Percentiles rank a stretch among this genome's conserved stretches.
Evolutionary conservation across 2,329 filamentous ascomycete species (phyloP).

Genomic region (Coniochaeta prunicola): DNA sequence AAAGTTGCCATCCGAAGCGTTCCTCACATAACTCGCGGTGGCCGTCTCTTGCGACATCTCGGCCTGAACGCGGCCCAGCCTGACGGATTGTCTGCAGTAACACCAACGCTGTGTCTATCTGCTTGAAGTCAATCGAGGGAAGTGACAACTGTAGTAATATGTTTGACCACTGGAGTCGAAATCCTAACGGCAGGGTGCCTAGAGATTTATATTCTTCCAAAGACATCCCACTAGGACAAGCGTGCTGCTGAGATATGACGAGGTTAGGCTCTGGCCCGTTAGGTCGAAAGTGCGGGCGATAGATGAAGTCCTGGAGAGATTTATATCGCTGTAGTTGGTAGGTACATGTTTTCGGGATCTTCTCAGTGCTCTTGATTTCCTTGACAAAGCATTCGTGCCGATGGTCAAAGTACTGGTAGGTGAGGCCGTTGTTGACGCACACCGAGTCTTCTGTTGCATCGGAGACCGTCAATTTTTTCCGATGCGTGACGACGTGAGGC

Average conservation of each 20-base stretch:
- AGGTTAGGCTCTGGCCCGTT: conserved; percentile 35
- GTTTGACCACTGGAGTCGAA: conserved; percentile 46
- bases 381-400: conserved; percentile 6
- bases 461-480: conserved; percentile 15
- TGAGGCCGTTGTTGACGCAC: conserved; percentile 37
- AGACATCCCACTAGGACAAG: conserved; percentile 39
- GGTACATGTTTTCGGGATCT: conserved; percentile 26
- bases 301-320: conserved; percentile 31
- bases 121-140: conserved; percentile 42
- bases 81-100: conserved; percentile 43
- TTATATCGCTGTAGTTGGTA: conserved; percentile 25
- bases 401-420: conserved; percentile 29
- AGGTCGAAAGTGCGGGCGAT: conserved; percentile 16
- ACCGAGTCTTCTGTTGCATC: conserved; percentile 24
- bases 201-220: conserved; percentile 48
- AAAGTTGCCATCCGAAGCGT: conserved; percentile 23
- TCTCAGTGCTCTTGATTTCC: conserved; percentile 8
- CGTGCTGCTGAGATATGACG: conserved; percentile 39
- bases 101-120: conserved; percentile 36
- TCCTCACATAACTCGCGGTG: conserved; percentile 28
- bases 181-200: conserved; percentile 37
- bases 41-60: conserved; percentile 17
- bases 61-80: conserved; percentile 26
- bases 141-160: conserved; percentile 42
- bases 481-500: conserved; percentile 26